Conservation (phyloP, 2,329 filamentous ascomycete genomes). For the Claviceps purpurea region DNA sequence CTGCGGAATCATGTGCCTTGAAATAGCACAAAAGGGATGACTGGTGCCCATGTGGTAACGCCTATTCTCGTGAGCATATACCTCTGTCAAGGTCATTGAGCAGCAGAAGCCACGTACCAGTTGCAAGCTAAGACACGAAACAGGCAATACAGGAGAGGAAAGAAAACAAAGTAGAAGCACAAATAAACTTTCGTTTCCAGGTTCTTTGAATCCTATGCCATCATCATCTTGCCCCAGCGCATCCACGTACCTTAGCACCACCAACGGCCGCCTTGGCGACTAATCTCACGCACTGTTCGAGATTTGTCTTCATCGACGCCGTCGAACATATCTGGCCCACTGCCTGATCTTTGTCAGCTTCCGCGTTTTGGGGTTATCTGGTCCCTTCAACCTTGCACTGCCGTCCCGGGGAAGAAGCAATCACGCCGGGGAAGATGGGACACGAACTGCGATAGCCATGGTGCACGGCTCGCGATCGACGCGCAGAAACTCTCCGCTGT, state of each 20-base stretch:
- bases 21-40: too few relatives aligned
- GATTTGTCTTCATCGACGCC: conserved; percentile 62
- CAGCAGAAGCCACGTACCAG: not conserved
- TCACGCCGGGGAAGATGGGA: not conserved
- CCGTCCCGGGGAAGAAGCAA: too few relatives aligned
- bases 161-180: too few relatives aligned
- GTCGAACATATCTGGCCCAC: conserved; percentile 86
- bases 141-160: too few relatives aligned
- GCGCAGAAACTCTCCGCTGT: too few relatives aligned
- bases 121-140: not conserved
- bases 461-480: not conserved
- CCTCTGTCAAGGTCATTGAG: not conserved
- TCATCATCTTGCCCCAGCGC: not conserved
- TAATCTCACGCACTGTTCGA: conserved; percentile 61
- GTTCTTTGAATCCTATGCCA: not conserved
- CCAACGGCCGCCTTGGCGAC: conserved; percentile 59
- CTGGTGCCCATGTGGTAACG: too few relatives aligned
- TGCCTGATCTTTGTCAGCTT: conserved; percentile 32
- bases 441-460: not conserved
- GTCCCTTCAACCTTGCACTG: not conserved
- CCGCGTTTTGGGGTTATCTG: not conserved
- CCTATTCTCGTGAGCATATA: not conserved
- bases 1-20: not conserved
- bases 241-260: conserved; percentile 55
- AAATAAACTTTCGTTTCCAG: not conserved